These are phyloP conservation scores for Limnanthes douglasii DNA, from an alignment of 345 rosid species.

Conservation along the genomic window DNA sequence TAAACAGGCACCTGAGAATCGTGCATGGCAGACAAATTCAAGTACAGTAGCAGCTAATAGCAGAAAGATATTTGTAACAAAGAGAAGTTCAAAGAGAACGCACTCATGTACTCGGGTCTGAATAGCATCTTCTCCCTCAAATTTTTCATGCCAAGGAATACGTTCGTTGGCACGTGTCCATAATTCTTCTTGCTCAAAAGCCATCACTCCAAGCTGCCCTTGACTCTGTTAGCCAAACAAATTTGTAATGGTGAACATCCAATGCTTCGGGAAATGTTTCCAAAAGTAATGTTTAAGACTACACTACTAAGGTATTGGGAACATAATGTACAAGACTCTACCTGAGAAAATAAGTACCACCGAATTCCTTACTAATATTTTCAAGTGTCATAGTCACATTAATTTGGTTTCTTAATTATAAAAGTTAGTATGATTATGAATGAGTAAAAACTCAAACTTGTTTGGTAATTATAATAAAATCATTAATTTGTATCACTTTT, in stretches of 20 bases:
- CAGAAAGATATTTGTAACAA: conserved; percentile 6
- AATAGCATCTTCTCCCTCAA: conserved; percentile 90
- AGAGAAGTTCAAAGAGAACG: conserved; percentile 16
- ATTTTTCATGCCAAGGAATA: conserved; percentile 88
- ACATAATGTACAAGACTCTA: no score
- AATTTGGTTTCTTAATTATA: no score
- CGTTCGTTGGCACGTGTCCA: conserved; percentile 83
- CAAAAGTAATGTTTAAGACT: not conserved
- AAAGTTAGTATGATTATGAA: no score
- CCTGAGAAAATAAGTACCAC: no score
- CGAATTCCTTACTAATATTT: no score
- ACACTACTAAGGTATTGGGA: no score
- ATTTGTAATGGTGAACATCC: not conserved
- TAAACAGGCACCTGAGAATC: not conserved
- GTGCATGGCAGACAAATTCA: not conserved
- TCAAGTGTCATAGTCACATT: no score
- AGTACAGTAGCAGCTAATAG: conserved; percentile 2
- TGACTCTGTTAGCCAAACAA: conserved; percentile 30
- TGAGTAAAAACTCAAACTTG: no score
- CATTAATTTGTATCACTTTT: no score
- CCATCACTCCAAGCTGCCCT: conserved; percentile 67
- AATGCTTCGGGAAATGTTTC: conserved; percentile 1
- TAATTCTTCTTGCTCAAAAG: conserved; percentile 74
- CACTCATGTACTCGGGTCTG: conserved; percentile 96
- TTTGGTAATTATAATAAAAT: no score